Percentiles rank a stretch among this genome's conserved stretches.
These are phyloP conservation scores for Blastobotrys aristatus DNA, from an alignment of 1,139 yeast species.

Conservation along the genomic window DNA sequence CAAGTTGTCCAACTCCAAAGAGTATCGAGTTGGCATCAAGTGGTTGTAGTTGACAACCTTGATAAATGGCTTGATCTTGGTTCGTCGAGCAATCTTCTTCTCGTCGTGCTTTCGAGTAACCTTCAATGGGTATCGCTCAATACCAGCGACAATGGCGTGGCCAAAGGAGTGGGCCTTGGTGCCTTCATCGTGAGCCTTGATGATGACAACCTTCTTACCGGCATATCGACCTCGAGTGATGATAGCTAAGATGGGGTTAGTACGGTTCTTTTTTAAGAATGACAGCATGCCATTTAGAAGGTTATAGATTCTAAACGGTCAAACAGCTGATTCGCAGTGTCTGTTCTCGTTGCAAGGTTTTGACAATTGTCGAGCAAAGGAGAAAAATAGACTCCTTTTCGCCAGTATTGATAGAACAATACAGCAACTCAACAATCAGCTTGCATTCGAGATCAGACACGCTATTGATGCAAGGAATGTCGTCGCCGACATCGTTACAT, in stretches of 20 bases:
- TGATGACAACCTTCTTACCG: conserved; percentile 99
- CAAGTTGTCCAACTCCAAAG: conserved; percentile 94
- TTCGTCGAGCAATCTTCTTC: conserved; percentile 95
- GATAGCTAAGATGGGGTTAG: conserved; percentile 59
- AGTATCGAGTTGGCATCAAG: conserved; percentile 99
- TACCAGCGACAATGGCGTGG: conserved; percentile 99
- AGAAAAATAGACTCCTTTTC: too few species aligned
- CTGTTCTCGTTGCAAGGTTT: conserved; percentile 7
- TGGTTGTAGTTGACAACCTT: conserved; percentile 99
- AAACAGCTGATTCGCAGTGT: conserved; percentile 10
- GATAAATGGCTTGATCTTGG: conserved; percentile 98
- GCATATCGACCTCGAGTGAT: conserved; percentile 99
- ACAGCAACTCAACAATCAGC: not conserved
- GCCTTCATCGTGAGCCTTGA: conserved; percentile 98
- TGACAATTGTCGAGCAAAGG: not conserved
- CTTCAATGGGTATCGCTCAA: conserved; percentile 98
- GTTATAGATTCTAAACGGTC: not conserved
- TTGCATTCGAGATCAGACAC: conserved; percentile 12
- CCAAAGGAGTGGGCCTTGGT: conserved; percentile 98
- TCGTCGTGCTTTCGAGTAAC: conserved; percentile 94
- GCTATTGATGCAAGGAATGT: conserved; percentile 8
- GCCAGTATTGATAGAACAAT: too few species aligned
- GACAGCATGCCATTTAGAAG: conserved; percentile 11
- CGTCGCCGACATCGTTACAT: conserved; percentile 42
- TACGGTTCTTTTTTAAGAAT: not conserved